Evolutionary conservation across 768 basidiomycete genomes (phyloP).

Genomic region (Lactarius indigo): DNA sequence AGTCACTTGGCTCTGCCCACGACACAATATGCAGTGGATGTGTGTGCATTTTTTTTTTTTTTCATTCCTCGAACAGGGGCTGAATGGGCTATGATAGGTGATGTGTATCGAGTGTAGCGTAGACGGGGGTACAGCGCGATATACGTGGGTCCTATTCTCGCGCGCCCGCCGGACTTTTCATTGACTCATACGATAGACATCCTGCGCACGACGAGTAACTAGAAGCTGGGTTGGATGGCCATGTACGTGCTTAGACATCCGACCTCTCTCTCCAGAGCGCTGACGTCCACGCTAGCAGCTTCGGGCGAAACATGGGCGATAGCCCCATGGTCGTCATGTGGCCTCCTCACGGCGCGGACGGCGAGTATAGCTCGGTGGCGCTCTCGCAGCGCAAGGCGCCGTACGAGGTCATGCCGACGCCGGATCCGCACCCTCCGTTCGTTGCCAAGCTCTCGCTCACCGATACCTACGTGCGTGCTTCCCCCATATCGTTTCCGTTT

Average conservation of each 20-base stretch:
- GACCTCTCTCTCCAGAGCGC: too few species aligned
- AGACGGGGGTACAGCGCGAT: conserved; percentile 11
- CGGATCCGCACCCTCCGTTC: conserved; percentile 51
- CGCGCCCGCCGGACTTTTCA: too few species aligned
- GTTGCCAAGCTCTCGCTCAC: conserved; percentile 41
- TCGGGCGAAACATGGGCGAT: conserved; percentile 51
- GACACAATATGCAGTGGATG: conserved; percentile 7
- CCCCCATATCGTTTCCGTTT: too few species aligned
- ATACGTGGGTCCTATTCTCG: conserved; percentile 2
- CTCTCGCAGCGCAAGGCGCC: conserved; percentile 60
- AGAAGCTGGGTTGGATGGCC: conserved; percentile 29
- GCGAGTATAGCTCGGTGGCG: conserved; percentile 41
- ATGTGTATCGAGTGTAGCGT: conserved; percentile 19
- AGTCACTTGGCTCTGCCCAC: not conserved
- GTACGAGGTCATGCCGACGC: conserved; percentile 51
- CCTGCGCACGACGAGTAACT: conserved; percentile 22
- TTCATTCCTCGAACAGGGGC: too few species aligned
- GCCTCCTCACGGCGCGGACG: conserved; percentile 50
- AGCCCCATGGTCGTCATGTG: conserved; percentile 73
- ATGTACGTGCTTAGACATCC: conserved; percentile 16
- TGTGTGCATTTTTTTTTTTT: not conserved
- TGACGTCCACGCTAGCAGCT: conserved; percentile 45
- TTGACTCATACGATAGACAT: conserved; percentile 18
- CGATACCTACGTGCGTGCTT: conserved; percentile 37
- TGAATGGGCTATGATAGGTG: not conserved